phyloP scores from a whole-genome alignment of 805 yeast genomes.

The Starmerella apis region DNA sequence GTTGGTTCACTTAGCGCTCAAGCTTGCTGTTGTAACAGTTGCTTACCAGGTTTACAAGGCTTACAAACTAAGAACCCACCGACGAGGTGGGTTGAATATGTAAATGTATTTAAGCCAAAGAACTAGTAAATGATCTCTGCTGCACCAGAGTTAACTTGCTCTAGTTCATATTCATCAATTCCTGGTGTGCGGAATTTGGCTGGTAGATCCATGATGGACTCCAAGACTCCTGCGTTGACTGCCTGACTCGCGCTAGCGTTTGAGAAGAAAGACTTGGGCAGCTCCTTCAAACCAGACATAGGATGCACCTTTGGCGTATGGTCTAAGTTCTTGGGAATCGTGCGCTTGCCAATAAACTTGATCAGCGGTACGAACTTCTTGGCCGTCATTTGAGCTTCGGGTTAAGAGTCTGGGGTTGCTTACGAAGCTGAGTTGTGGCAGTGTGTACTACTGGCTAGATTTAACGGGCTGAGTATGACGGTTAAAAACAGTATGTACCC shows the following conservation, averaged over 20 bases:
- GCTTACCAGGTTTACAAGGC: slow-evolving; percentile 1
- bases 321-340: slow-evolving; percentile 30
- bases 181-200: slow-evolving; percentile 57
- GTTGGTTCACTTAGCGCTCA: not conserved
- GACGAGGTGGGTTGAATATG: not conserved
- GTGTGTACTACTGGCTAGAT: too few species aligned
- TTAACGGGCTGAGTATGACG: too few species aligned
- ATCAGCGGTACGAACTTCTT: slow-evolving; percentile 41
- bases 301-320: slow-evolving; percentile 38
- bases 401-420: not conserved
- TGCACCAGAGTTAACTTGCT: slow-evolving; percentile 72
- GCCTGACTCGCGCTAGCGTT: slow-evolving; percentile 25
- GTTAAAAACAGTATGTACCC: too few species aligned
- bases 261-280: slow-evolving; percentile 32
- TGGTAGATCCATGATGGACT: slow-evolving; percentile 58
- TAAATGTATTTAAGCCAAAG: not conserved
- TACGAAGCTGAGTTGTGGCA: not conserved
- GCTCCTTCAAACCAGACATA: slow-evolving; percentile 33
- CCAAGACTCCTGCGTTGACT: slow-evolving; percentile 25
- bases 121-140: slow-evolving; percentile 47
- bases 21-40: not conserved
- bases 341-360: slow-evolving; percentile 75
- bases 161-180: slow-evolving; percentile 61
- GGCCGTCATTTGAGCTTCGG: not conserved
- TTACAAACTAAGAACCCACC: too few species aligned